Evolutionary conservation across 2,329 filamentous ascomycete species (phyloP), one percentile per base, ranked within the genome.

Genomic region (Xylariomycetidae sp.): DNA sequence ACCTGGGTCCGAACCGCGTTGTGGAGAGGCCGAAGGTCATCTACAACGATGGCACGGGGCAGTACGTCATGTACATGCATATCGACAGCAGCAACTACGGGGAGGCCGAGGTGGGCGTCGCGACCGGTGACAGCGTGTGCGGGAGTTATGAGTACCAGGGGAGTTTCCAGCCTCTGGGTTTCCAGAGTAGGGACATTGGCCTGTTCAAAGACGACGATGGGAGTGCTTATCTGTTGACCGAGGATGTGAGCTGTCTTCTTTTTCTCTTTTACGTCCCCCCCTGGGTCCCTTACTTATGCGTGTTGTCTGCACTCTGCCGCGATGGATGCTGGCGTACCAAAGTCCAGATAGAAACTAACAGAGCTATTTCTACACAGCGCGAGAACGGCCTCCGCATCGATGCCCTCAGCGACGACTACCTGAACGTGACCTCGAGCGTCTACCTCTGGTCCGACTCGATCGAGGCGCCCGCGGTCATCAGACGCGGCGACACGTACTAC

Each of bases 21-120:
- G 72, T 85, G 3, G 80, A 85, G 55, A 62, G 81, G 14, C 81
- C 81, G 3, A 84, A 85, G 57, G 70, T 85, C 4, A 70, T 85
- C 5, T 82, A 75, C 60, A 85, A 85, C 43, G 72, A 77, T 11
- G 59, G 61, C n/a, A 83, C 79, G 0, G 47, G 55, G 5, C 75
- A 78, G 42, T 85, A 80, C 54, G 79, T 85, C n/a, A 59, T 85
- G 54, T 84, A 76, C 64, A 67, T 84, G 64, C 80, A 85, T 49
- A 81, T 83, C 30, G 80, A 85, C 49, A 69, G 62, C 15, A 46
- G 41, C 18, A 67, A 67, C 49, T 85, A 85, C 44, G 67, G 64
- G 2, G 79, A 82, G 22, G 81, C 80, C 1, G 75, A 72, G 35
- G 75, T 79, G 2, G 81, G 79, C 0, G 75, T 85, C 5, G 81